phyloP scores from a whole-genome alignment of 768 basidiomycete genomes.

The Podaxis sp. region DNA sequence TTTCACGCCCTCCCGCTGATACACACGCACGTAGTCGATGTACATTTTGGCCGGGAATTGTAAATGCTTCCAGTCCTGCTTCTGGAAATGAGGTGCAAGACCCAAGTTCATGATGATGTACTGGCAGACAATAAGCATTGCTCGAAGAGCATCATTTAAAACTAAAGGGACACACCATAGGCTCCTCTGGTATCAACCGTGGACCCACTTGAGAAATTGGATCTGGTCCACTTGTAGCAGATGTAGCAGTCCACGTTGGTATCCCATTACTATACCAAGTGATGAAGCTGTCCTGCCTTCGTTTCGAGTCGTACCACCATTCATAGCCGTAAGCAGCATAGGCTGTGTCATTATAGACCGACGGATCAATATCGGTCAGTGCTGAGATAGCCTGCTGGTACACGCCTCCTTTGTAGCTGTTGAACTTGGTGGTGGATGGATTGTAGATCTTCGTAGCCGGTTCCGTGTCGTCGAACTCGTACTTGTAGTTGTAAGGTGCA shows the following conservation, averaged over 20 bases:
- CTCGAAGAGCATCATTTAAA: neutral
- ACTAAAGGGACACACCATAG: conserved; percentile 64
- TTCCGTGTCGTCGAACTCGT: conserved; percentile 52
- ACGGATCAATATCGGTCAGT: conserved; percentile 49
- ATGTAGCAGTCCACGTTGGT: conserved; percentile 68
- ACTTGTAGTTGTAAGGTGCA: conserved; percentile 75
- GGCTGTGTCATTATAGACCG: conserved; percentile 50
- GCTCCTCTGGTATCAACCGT: conserved; percentile 84
- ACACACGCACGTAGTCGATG: conserved; percentile 88
- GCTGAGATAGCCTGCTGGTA: conserved; percentile 77
- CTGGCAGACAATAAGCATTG: conserved; percentile 34
- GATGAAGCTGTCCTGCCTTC: conserved; percentile 68
- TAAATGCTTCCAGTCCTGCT: conserved; percentile 68
- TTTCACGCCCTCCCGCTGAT: conserved; percentile 73
- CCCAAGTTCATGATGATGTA: conserved; percentile 86
- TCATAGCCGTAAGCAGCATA: conserved; percentile 75
- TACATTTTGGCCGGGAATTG: conserved; percentile 79
- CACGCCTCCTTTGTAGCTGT: conserved; percentile 64
- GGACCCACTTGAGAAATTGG: conserved; percentile 51
- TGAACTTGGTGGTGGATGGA: conserved; percentile 47
- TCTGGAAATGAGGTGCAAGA: conserved; percentile 75
- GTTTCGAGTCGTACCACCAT: conserved; percentile 68
- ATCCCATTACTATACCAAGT: conserved; percentile 74
- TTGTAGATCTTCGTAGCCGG: conserved; percentile 55
- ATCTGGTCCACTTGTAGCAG: conserved; percentile 66